Percentiles rank a stretch among this genome's conserved stretches.
Conservation (phyloP, 805 yeast genomes). For the Metschnikowia proteae region DNA sequence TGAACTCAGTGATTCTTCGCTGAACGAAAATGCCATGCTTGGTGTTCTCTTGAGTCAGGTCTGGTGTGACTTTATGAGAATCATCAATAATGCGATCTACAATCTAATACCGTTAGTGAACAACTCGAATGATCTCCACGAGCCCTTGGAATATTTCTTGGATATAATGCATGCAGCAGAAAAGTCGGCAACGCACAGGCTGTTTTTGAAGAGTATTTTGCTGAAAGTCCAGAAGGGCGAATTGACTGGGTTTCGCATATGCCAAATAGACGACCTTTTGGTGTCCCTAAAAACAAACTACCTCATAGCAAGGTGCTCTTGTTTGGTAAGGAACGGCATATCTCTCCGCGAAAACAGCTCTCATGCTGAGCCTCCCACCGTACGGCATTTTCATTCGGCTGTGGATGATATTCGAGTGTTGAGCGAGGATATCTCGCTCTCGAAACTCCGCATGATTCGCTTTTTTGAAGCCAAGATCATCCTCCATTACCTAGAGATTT, state of each 20-base stretch:
- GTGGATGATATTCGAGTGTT: conserved; percentile 25
- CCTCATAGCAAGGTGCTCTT: conserved; percentile 27
- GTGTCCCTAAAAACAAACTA: conserved; percentile 24
- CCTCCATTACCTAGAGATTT: conserved; percentile 28
- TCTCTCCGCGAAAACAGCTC: conserved; percentile 1
- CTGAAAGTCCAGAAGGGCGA: conserved; percentile 10
- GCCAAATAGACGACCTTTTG: conserved; percentile 18
- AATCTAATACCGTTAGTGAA: conserved; percentile 24
- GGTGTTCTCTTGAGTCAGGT: conserved; percentile 29
- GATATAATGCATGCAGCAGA: conserved; percentile 24
- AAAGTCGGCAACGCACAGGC: conserved; percentile 21
- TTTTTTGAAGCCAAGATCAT: conserved; percentile 15
- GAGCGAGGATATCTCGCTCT: conserved; percentile 20
- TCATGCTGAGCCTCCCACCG: conserved; percentile 12
- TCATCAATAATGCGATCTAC: conserved; percentile 26
- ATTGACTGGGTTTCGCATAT: conserved; percentile 1
- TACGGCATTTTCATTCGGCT: conserved; percentile 21
- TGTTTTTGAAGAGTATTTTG: conserved; percentile 20
- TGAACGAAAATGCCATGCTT: conserved; percentile 20
- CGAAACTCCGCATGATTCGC: conserved; percentile 10
- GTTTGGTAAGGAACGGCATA: conserved; percentile 13
- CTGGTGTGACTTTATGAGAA: conserved; percentile 36
- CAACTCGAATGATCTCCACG: conserved; percentile 20
- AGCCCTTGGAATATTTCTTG: conserved; percentile 17
- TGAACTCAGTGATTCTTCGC: conserved; percentile 14